Base-by-base conservation (phyloP, 2,329 filamentous ascomycete species). In the Thelonectria rubi region DNA sequence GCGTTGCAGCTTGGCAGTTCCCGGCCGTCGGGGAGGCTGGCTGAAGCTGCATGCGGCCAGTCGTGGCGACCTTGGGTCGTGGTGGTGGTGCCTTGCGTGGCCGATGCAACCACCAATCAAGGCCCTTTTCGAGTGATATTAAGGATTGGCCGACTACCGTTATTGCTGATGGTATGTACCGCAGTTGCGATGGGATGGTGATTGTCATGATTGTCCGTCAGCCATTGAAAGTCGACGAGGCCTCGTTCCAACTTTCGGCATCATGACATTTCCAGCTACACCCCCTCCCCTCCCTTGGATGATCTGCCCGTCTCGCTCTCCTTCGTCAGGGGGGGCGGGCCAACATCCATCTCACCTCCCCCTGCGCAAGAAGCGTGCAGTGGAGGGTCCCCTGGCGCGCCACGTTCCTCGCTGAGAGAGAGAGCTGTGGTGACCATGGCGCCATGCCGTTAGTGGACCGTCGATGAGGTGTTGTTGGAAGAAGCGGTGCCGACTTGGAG, bases 361-460 rank as follows among this genome's bases (percentile, higher is more conserved):
- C 39, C 39, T 42, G 39, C 39, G 39, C 39, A 42, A 42, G 39
- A 42, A 42, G 39, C 39, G 39, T 42, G 14, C 39, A 5, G 15
- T 42, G 15, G 26, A 26, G 53, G 54, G 54, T 50, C 62, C 34
- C 56, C 64, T 68, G 60, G 59, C 59, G 61, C 69, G 68, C 68
- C 68, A 70, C 68, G 68, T 71, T 69, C 60, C 43, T 51, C 52
- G 55, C 42, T 62, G 58, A 49, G 51, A 47, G 61, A 9, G 21
- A 30, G 26, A 30, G 55, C 47, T 37, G 11, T 57, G 55, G 26
- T 30, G 55, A 30, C 49, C 66, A 69, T 69, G 58, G 60, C 60
- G 66, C 64, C 66, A 65, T 62, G 64, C 60, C 60, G 55, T 64
- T 66, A 65, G 53, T 69, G 62, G 45, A 62, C 59, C 56, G 61